Conservation (phyloP, 345 rosid genomes). For the Populus euphratica region DNA sequence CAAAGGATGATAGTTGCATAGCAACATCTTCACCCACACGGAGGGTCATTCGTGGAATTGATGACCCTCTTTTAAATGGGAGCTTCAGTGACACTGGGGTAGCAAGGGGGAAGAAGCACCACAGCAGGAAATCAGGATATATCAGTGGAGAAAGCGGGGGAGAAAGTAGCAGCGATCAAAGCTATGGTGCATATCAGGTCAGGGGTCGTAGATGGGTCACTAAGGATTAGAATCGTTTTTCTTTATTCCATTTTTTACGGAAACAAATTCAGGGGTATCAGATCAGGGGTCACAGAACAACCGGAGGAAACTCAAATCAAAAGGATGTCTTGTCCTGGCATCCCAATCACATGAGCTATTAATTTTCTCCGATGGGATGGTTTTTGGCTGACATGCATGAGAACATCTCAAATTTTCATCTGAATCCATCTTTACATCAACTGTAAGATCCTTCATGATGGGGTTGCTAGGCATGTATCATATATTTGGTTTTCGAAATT, state of each 20-base stretch:
- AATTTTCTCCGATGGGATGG: background rate
- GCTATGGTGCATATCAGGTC: conserved; percentile 59
- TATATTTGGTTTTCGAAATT: conserved; percentile 3
- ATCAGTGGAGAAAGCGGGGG: conserved; percentile 91
- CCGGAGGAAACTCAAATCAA: background rate
- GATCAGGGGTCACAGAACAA: background rate
- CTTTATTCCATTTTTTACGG: background rate
- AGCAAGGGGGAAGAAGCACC: conserved; percentile 63
- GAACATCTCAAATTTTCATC: conserved; percentile 6
- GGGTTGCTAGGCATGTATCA: background rate
- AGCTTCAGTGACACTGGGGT: conserved; percentile 81
- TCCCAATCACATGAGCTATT: background rate
- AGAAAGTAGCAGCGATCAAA: conserved; percentile 91
- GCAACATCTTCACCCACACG: conserved; percentile 47
- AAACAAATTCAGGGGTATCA: background rate
- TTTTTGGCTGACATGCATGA: conserved; percentile 6
- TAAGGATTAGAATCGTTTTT: conserved; percentile 44
- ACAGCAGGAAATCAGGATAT: conserved; percentile 55
- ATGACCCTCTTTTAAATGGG: conserved; percentile 90
- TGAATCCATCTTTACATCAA: background rate
- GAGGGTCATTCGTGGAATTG: conserved; percentile 86
- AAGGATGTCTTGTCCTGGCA: background rate
- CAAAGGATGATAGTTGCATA: conserved; percentile 84
- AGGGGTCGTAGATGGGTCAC: conserved; percentile 85
- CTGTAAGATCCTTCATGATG: background rate